Evolutionary conservation across 352 stramenopile genomes (phyloP).

Genomic region (Peronospora destructor): DNA sequence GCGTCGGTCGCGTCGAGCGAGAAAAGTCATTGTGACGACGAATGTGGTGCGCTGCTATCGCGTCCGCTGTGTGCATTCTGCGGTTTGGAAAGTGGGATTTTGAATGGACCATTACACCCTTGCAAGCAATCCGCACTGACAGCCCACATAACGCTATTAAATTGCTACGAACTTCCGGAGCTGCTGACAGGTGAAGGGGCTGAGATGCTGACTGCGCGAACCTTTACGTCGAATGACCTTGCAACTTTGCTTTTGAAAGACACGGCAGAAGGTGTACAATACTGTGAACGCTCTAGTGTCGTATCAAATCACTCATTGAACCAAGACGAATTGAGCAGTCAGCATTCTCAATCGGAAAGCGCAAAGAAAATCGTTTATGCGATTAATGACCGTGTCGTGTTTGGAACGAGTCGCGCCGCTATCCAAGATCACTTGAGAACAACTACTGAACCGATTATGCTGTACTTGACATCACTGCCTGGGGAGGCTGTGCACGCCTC

Average conservation of each 20-base stretch:
- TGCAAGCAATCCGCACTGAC: slow-evolving; percentile 56
- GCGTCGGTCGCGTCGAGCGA: neutral
- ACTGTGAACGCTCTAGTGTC: slow-evolving; percentile 14
- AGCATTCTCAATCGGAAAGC: slow-evolving; percentile 2
- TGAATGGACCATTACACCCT: slow-evolving; percentile 44
- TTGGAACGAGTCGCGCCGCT: slow-evolving; percentile 32
- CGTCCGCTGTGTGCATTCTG: slow-evolving; percentile 43
- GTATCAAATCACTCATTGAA: slow-evolving; percentile 2
- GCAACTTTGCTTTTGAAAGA: slow-evolving; percentile 27
- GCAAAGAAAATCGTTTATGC: slow-evolving; percentile 35
- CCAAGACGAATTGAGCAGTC: slow-evolving; percentile 1
- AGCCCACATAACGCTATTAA: slow-evolving; percentile 29
- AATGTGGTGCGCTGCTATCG: slow-evolving; percentile 1
- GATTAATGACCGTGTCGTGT: slow-evolving; percentile 49
- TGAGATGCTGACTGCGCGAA: slow-evolving; percentile 23
- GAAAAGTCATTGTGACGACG: neutral
- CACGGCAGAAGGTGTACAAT: slow-evolving; percentile 32
- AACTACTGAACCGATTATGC: slow-evolving; percentile 27
- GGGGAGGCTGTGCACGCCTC: slow-evolving; percentile 47
- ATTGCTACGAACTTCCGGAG: slow-evolving; percentile 48
- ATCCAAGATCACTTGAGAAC: slow-evolving; percentile 35
- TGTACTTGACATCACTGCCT: slow-evolving; percentile 44
- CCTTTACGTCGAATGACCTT: slow-evolving; percentile 22
- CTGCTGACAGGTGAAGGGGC: slow-evolving; percentile 27
- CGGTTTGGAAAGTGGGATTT: slow-evolving; percentile 51